Base-by-base conservation (phyloP, 257 asterid species). In the Haberlea rhodopensis region DNA sequence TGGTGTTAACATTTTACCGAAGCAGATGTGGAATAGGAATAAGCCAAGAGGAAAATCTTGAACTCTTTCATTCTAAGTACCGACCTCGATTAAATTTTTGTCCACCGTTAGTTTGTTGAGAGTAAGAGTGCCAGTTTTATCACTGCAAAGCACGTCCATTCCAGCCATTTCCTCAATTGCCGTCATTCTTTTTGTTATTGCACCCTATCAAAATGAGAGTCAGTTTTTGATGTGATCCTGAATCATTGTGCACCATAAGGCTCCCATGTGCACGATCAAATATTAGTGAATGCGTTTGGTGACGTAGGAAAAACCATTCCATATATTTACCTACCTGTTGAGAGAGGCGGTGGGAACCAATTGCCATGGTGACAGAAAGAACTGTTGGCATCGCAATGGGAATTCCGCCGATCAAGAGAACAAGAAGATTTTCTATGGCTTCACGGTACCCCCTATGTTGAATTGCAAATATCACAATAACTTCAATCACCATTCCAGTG, bases 351-450 rank as follows among this genome's bases (percentile, higher is more conserved):
- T 88, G 96, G 16, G 96, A 85, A 52, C 96, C 92, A 31, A 87
- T 87, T 10, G 95, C 95, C 95, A 87, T 87, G 15, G 95, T 87
- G 25, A 87, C 95, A 1, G 95, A 87, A 29, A 87, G 75, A 23
- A 87, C 95, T 0, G 95, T 87, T 2, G 95, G 95, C 95, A 87
- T 87, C 34, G 95, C 95, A n/a, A 87, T 87, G 15, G 95, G 95
- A 37, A 87, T 85, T 0, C 95, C 95, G 2, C 95, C 92, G 4
- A 87, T 87, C 68, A 87, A 75, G 43, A 87, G 84, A 15, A 87
- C 95, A 67, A 87, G 77, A 5, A 87, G 82, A 57, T 87, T 87
- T 20, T 82, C 92, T 51, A 87, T 79, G 8, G 83, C 95, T 45
- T 85, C 84, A 8, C 85, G 74, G 53, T 81, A 81, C 45, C 64